A percentile compares a stretch with the other conserved stretches of the same genome.
Evolutionary conservation across 2,329 filamentous ascomycete genomes (phyloP).

Genomic region (Pseudogymnoascus sp.): DNA sequence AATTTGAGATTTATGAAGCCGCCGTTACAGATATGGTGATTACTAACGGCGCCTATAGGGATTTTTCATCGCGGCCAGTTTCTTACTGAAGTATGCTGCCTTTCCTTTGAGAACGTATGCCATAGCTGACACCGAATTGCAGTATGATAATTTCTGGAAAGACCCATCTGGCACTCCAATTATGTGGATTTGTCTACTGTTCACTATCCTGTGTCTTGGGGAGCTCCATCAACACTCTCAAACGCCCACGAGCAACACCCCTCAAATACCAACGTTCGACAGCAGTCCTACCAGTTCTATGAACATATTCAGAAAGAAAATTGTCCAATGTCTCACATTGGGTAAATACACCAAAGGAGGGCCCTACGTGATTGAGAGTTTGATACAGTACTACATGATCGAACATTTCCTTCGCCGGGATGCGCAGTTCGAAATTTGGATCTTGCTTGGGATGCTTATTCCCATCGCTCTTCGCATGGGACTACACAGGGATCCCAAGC

Average conservation of each 20-base stretch:
- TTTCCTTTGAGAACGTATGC: constrained; percentile 7
- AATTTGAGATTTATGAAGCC: constrained; percentile 18
- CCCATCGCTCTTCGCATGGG: constrained; percentile 58
- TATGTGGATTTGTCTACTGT: constrained; percentile 25
- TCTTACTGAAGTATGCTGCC: constrained; percentile 26
- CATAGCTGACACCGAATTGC: constrained; percentile 21
- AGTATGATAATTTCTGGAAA: constrained; percentile 30
- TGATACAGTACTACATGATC: constrained; percentile 23
- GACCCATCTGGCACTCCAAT: constrained; percentile 23
- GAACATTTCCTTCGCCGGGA: constrained; percentile 30
- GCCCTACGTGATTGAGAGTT: constrained; percentile 27
- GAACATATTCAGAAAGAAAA: constrained; percentile 27
- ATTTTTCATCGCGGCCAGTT: constrained; percentile 27
- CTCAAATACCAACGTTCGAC: constrained; percentile 25
- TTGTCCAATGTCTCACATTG: constrained; percentile 28
- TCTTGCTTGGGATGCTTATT: constrained; percentile 49
- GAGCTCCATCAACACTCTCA: constrained; percentile 10
- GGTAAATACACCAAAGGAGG: constrained; percentile 27
- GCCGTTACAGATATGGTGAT: constrained; percentile 16
- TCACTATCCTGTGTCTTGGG: constrained; percentile 24
- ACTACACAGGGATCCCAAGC: constrained; percentile 71
- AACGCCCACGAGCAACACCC: not conserved
- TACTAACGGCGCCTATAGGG: constrained; percentile 22
- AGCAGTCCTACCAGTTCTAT: constrained; percentile 23
- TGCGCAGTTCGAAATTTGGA: constrained; percentile 38